These are phyloP conservation scores for Cystofilobasidium ferigula DNA, from an alignment of 768 basidiomycete genomes.

Conservation along the genomic window DNA sequence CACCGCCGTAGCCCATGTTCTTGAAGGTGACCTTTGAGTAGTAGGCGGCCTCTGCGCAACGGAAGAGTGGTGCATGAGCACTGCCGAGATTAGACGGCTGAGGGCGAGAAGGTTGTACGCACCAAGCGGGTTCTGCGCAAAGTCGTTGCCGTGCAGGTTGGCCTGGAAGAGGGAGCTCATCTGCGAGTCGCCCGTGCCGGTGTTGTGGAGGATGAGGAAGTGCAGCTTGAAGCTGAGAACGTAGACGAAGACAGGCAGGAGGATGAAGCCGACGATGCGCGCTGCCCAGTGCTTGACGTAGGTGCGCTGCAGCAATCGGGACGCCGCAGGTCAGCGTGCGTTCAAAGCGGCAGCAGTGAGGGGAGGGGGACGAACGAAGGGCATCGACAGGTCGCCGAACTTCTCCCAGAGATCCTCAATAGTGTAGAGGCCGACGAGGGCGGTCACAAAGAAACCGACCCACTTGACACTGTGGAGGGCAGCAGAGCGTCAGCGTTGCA, in stretches of 20 bases:
- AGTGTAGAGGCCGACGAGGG: constrained; percentile 88
- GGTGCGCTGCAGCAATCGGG: constrained; percentile 49
- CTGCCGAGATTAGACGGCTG: neutral
- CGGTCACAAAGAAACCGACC: constrained; percentile 90
- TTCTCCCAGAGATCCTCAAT: constrained; percentile 98
- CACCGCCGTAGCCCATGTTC: constrained; percentile 96
- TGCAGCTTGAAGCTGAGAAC: constrained; percentile 92
- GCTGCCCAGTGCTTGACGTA: constrained; percentile 88
- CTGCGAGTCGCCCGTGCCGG: constrained; percentile 92
- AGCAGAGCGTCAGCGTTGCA: neutral
- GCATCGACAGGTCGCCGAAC: constrained; percentile 89
- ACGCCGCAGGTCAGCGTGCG: neutral
- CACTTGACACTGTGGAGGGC: constrained; percentile 64
- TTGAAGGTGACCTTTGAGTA: constrained; percentile 88
- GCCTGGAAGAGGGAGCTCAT: constrained; percentile 99
- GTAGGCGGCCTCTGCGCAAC: constrained; percentile 59
- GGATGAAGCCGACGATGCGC: constrained; percentile 68
- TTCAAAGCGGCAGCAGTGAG: neutral
- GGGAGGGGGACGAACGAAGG: constrained; percentile 50
- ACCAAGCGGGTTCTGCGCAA: constrained; percentile 80
- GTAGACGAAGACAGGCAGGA: constrained; percentile 84
- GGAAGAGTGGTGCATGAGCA: neutral
- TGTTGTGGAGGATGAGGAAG: constrained; percentile 84
- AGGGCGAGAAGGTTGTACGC: constrained; percentile 30
- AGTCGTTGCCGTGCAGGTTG: constrained; percentile 86